Evolutionary conservation across 768 basidiomycete genomes (phyloP).

Genomic region (Tylopilus rubrobrunneus): DNA sequence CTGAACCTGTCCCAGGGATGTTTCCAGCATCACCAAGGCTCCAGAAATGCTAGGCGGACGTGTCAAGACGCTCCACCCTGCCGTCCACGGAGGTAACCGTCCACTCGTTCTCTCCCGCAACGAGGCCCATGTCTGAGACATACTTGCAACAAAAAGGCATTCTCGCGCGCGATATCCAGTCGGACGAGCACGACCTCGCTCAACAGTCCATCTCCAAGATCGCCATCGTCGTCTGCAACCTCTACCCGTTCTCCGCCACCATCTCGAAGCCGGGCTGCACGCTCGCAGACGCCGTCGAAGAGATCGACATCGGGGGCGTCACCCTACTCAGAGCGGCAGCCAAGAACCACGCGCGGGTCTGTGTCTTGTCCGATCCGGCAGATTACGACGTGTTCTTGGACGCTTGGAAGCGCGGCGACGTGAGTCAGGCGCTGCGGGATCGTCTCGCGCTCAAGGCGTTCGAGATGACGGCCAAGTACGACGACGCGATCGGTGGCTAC

Average conservation of each 20-base stretch:
- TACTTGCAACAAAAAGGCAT: constrained; percentile 56
- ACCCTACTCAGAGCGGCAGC: constrained; percentile 96
- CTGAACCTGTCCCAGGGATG: constrained; percentile 61
- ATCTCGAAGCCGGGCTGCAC: constrained; percentile 87
- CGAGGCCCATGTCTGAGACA: constrained; percentile 4
- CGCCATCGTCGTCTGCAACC: constrained; percentile 97
- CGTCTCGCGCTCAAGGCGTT: constrained; percentile 95
- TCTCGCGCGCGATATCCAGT: constrained; percentile 85
- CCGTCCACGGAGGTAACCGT: constrained; percentile 86
- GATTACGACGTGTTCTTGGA: constrained; percentile 84
- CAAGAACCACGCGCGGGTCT: constrained; percentile 94
- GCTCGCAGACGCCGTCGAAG: constrained; percentile 89
- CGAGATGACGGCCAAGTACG: constrained; percentile 92
- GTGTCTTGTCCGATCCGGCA: constrained; percentile 80
- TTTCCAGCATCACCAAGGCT: constrained; percentile 94
- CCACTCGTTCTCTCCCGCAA: neutral
- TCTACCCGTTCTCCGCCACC: constrained; percentile 94
- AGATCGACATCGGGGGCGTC: constrained; percentile 98
- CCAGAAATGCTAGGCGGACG: constrained; percentile 99
- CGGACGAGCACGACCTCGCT: constrained; percentile 82
- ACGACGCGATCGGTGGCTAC: constrained; percentile 93
- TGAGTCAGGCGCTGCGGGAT: constrained; percentile 66
- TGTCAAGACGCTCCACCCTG: constrained; percentile 97
- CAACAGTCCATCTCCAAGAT: constrained; percentile 87
- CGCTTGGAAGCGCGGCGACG: constrained; percentile 73